Evolutionary conservation across 495 filamentous ascomycete genomes (phyloP), one percentile per base, ranked within the genome.

Genomic region (Hypoxylon fuscum): DNA sequence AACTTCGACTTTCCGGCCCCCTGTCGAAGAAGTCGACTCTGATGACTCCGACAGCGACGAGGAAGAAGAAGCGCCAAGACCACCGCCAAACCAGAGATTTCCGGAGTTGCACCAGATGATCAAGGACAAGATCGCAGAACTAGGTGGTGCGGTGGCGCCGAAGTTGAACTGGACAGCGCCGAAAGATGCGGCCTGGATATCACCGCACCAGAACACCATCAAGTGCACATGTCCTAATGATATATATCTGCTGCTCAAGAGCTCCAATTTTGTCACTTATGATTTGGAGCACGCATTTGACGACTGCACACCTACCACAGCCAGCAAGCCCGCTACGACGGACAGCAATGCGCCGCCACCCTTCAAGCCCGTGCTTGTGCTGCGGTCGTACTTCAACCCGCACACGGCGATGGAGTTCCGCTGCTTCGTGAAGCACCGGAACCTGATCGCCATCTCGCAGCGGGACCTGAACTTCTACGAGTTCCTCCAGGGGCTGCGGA

Each of bases 111-210:
- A 99, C 75, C 71, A 83, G 32, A 72, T 83, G 44, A 89, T 99
- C 69, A 89, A 87, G 73, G 72, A 80, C 12, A 88, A 86, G 3
- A 97, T 99, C 62, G 68, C 81, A 2, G 86, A 90, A 53, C 82
- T 97, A 0, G 91, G 90, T 27, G 94, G 95, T 55, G 86, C 85
- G 27, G 93, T 93, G 0, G 85, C 86, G 0, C 96, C 96, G 2
- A 99, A 99, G 69, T 79, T 99, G 20, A 97, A 98, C 79, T 99
- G 95, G 95, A 96, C 93, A 23, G 86, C 90, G 3, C 95, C 95
- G 0, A 97, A 97, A 73, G 95, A 99, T 71, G 96, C 95, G 7
- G 90, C 90, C n/a, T 97, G 91, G 87, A 98, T 98, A 76, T 85
- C 84, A 11, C 87, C 91, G 1, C 81, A 79, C 67, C 92, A 90